Evolutionary conservation across 345 rosid species (phyloP).

Genomic region (Salix suchowensis): DNA sequence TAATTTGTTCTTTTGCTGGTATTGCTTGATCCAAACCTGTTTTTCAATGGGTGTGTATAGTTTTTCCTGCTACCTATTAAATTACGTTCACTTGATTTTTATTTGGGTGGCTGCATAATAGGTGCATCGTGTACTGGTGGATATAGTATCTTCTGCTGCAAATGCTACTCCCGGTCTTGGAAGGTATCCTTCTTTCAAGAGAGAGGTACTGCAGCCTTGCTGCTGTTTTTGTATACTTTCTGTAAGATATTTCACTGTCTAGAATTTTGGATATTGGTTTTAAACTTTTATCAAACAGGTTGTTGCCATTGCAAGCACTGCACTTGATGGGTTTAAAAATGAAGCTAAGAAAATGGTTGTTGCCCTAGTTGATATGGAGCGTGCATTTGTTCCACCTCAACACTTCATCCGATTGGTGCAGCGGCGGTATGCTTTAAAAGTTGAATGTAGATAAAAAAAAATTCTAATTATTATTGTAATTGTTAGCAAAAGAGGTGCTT

Average conservation of each 20-base stretch:
- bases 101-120: conserved; percentile 16
- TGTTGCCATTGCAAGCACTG: conserved; percentile 82
- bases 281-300: conserved; percentile 45
- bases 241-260: neutral
- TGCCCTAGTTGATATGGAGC: conserved; percentile 99
- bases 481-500: neutral
- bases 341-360: conserved; percentile 96
- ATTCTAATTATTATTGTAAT: neutral
- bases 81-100: neutral
- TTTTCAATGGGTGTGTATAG: neutral
- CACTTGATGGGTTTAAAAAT: conserved; percentile 85
- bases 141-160: conserved; percentile 82
- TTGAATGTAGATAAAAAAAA: neutral
- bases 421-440: conserved; percentile 53
- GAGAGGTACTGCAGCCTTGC: conserved; percentile 56
- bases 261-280: neutral
- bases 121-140: conserved; percentile 94
- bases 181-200: conserved; percentile 93
- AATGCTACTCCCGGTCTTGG: conserved; percentile 98
- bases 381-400: conserved; percentile 98
- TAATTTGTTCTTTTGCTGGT: neutral
- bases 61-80: neutral
- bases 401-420: conserved; percentile 98
- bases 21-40: neutral
- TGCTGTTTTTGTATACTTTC: neutral